A percentile compares a stretch with the other conserved stretches of the same genome.
Evolutionary conservation across 2,329 filamentous ascomycete genomes (phyloP).

Genomic region (Fusarium staphyleae): DNA sequence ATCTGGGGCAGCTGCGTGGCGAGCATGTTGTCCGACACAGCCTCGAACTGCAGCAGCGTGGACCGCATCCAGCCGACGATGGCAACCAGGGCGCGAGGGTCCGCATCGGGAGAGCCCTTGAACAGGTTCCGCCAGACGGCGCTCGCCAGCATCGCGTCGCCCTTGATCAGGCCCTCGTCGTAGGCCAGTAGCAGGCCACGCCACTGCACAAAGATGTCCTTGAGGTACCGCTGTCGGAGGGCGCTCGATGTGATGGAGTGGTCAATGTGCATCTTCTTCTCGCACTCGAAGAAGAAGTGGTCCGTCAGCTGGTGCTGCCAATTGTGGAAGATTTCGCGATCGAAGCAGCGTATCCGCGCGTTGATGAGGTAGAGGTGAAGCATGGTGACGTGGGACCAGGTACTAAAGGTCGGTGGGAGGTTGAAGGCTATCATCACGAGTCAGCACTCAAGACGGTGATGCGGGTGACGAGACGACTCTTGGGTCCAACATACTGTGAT

Average conservation of each 20-base stretch:
- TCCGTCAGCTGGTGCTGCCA: constrained; percentile 94
- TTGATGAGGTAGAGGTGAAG: constrained; percentile 94
- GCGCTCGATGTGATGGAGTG: constrained; percentile 72
- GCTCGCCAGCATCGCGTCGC: constrained; percentile 77
- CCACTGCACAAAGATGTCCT: constrained; percentile 94
- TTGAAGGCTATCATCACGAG: constrained; percentile 67
- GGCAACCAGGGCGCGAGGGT: constrained; percentile 59
- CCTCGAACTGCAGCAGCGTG: constrained; percentile 57
- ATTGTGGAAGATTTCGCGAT: constrained; percentile 69
- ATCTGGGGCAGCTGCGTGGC: constrained; percentile 44
- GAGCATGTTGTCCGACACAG: constrained; percentile 55
- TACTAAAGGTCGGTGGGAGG: constrained; percentile 87
- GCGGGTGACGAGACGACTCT: no score
- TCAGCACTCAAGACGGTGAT: constrained; percentile 1
- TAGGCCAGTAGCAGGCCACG: constrained; percentile 84
- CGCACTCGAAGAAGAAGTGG: constrained; percentile 91
- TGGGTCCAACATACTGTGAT: constrained; percentile 66
- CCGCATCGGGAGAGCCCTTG: constrained; percentile 68
- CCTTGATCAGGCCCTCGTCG: constrained; percentile 79
- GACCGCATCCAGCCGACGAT: constrained; percentile 65
- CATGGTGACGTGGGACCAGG: constrained; percentile 96
- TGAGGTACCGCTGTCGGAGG: constrained; percentile 71
- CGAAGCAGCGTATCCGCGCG: constrained; percentile 81
- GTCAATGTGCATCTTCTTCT: constrained; percentile 81
- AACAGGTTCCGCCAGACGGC: constrained; percentile 95